phyloP scores from a whole-genome alignment of 768 basidiomycete species.

The Rhodosporidiobolus odoratus region DNA sequence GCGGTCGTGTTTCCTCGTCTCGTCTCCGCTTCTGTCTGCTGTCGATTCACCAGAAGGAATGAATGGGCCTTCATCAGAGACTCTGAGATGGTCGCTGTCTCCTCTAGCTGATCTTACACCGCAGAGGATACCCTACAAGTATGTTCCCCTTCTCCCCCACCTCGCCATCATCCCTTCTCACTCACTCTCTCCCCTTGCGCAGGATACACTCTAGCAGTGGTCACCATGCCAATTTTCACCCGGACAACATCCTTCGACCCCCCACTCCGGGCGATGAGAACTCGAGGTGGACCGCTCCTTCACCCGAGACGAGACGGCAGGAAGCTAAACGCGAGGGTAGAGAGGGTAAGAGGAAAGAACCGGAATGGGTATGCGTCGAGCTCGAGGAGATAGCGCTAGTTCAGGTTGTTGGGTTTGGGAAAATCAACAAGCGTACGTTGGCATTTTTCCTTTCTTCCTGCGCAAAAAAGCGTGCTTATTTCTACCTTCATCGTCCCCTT shows the following conservation, averaged over 20 bases:
- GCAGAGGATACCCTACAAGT: not conserved
- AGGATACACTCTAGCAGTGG: conserved; percentile 26
- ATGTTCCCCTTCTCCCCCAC: not conserved
- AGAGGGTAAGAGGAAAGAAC: not conserved
- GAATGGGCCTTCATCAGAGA: not conserved
- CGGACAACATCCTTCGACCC: conserved; percentile 9
- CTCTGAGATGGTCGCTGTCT: no score
- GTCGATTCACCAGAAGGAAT: not conserved
- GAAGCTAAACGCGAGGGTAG: not conserved
- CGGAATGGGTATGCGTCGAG: conserved; percentile 29
- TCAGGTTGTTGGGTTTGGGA: conserved; percentile 21
- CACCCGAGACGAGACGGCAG: conserved; percentile 14
- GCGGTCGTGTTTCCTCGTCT: no score
- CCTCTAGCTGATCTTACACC: not conserved
- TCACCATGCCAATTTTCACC: conserved; percentile 5
- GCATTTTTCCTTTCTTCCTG: not conserved
- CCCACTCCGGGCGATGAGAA: conserved; percentile 1
- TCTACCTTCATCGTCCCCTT: not conserved
- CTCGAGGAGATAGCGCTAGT: conserved; percentile 18
- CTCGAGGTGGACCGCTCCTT: conserved; percentile 26
- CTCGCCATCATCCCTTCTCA: not conserved
- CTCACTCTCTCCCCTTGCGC: not conserved
- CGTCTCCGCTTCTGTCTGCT: no score
- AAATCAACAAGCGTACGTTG: conserved; percentile 25
- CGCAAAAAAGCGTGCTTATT: no score